Percentiles rank a stretch among this genome's conserved stretches.
Conservation (phyloP, 2,329 filamentous ascomycete species). For the Penicillium sp. region DNA sequence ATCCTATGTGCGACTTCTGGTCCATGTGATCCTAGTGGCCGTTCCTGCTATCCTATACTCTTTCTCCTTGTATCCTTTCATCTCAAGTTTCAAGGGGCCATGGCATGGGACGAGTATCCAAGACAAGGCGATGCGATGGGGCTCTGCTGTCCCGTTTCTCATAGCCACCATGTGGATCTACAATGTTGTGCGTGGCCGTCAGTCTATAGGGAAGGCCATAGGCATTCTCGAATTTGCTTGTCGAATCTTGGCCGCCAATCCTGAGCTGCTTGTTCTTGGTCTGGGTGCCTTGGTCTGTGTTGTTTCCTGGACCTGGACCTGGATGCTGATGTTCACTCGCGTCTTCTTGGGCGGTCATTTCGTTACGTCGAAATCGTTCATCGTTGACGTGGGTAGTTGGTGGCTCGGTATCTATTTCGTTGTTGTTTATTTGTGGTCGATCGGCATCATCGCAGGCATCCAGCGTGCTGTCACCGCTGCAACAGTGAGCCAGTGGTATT, state of each 20-base stretch:
- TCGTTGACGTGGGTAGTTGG: conserved; percentile 83
- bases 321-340: conserved; percentile 92
- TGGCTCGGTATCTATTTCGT: conserved; percentile 90
- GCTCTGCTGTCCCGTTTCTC: conserved; percentile 65
- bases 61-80: conserved; percentile 82
- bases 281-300: conserved; percentile 66
- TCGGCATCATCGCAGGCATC: conserved; percentile 76
- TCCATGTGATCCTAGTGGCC: conserved; percentile 69
- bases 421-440: conserved; percentile 88
- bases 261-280: conserved; percentile 73
- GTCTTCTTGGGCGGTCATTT: conserved; percentile 90
- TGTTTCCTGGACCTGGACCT: conserved; percentile 86
- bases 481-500: conserved; percentile 98
- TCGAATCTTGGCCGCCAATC: conserved; percentile 74
- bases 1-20: conserved; percentile 77
- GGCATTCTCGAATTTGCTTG: conserved; percentile 87
- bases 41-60: conserved; percentile 80
- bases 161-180: conserved; percentile 73
- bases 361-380: conserved; percentile 54
- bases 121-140: conserved; percentile 80
- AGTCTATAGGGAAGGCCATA: conserved; percentile 71
- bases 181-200: conserved; percentile 68
- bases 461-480: conserved; percentile 87
- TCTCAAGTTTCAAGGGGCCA: conserved; percentile 74
- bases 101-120: conserved; percentile 71